Base-by-base conservation (phyloP, 257 asterid genomes). In the Hygrophila difformis region DNA sequence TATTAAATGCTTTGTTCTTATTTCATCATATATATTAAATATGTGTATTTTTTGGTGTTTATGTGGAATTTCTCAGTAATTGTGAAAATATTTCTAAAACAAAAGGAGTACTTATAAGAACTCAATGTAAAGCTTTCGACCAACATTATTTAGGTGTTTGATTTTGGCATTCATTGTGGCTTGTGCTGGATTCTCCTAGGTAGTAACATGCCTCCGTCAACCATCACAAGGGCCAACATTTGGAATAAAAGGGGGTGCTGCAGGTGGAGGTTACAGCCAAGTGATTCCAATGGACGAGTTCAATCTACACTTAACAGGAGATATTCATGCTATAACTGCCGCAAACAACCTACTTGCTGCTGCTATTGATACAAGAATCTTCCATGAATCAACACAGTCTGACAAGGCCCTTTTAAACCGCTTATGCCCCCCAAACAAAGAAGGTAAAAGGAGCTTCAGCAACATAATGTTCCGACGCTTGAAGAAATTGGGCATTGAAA, bases 271-370 rank as follows among this genome's bases (percentile, higher is more conserved):
- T 69, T 91, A 91, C 57, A 91, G 96, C 72, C 96, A 91, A 70
- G 98, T 91, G 57, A 91, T 91, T 54, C 98, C 98, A 1, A 91
- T 91, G 98, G 98, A 91, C 37, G 98, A 91, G 69, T 91, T 91
- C 71, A 91, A 91, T 62, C 98, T 91, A 51, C 98, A 91, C 70
- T 39, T 91, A 60, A 91, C 98, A 3, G 96, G 98, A 38, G 96
- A 91, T 59, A 91, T 91, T 63, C 96, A 91, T 66, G 98, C 96
- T 22, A 91, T 91, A 41, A 91, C 95, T 34, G 98, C 98, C 31
- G 93, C 98, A 31, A 91, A 91, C 55, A 91, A 91, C 77, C 87
- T 91, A 40, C 82, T 91, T 31, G 98, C 96, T 42, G 95, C 98
- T 11, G 96, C 98, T 45, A 86, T 86, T 65, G 98, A 86, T 56